Evolutionary conservation across 768 basidiomycete species (phyloP).

Genomic region (Tulasnella sp.): DNA sequence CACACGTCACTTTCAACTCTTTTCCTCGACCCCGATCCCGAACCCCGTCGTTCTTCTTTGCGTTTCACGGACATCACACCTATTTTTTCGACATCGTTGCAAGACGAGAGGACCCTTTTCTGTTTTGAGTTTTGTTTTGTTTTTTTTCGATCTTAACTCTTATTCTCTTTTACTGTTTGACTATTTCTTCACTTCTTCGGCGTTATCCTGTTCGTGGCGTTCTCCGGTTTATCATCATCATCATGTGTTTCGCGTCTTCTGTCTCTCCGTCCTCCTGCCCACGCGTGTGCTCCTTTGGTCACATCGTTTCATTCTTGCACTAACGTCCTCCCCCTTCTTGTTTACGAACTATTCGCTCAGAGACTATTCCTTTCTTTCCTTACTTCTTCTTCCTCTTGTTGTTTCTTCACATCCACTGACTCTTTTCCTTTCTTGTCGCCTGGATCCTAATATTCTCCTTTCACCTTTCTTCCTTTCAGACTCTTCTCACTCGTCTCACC

Average conservation of each 20-base stretch:
- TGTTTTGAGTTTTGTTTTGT: background rate
- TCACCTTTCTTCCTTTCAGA: background rate
- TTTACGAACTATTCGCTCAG: background rate
- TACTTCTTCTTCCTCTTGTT: background rate
- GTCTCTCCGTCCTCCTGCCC: background rate
- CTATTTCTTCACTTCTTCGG: conserved; percentile 12
- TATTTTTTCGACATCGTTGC: background rate
- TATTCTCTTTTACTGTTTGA: conserved; percentile 16
- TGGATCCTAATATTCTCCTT: background rate
- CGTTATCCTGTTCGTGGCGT: background rate
- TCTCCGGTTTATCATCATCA: background rate
- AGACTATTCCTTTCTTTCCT: background rate
- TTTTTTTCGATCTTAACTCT: background rate
- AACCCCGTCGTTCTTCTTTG: background rate
- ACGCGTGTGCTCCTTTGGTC: background rate
- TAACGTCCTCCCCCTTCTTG: conserved; percentile 1
- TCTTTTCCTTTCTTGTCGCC: background rate
- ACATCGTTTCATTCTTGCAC: conserved; percentile 5
- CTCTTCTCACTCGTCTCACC: background rate
- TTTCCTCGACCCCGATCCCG: background rate
- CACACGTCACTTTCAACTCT: background rate
- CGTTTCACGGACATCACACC: conserved; percentile 5
- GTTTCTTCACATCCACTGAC: background rate
- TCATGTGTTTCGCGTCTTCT: conserved; percentile 2
- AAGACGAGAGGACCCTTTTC: conserved; percentile 22